phyloP scores from a whole-genome alignment of 108 stramenopile species.

The Mayamaea pseudoterrestris region DNA sequence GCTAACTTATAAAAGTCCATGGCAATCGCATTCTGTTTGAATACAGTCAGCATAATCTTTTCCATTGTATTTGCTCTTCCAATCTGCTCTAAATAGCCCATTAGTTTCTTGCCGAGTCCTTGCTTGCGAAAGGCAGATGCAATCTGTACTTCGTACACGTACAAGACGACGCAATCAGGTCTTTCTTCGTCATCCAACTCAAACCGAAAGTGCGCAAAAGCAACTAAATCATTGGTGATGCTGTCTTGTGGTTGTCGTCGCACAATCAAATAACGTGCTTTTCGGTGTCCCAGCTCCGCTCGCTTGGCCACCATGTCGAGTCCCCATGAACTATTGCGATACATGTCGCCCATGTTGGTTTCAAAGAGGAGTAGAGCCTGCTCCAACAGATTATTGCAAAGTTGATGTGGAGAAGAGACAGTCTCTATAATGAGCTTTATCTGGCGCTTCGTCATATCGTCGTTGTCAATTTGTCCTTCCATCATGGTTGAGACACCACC shows the following conservation, averaged over 20 bases:
- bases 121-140: conserved; percentile 19
- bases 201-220: conserved; percentile 70
- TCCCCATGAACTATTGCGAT: conserved; percentile 59
- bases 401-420: too few relatives aligned
- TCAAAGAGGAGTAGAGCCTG: too few relatives aligned
- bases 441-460: too few relatives aligned
- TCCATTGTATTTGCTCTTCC: conserved; percentile 24
- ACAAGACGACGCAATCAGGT: conserved; percentile 22
- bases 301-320: conserved; percentile 55
- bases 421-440: too few relatives aligned
- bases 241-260: not conserved
- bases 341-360: conserved; percentile 63
- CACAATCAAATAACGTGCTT: conserved; percentile 55
- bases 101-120: conserved; percentile 57
- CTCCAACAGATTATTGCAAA: too few relatives aligned
- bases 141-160: conserved; percentile 75
- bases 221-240: conserved; percentile 14
- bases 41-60: conserved; percentile 70
- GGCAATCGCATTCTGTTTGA: conserved; percentile 39
- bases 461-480: too few relatives aligned
- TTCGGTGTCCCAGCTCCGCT: conserved; percentile 38
- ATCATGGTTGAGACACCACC: too few relatives aligned
- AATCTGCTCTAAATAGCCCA: conserved; percentile 41
- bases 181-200: conserved; percentile 64
- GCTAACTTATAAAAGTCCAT: conserved; percentile 55